Base-by-base conservation (phyloP, 2,329 filamentous ascomycete genomes). In the Lasiodiplodia citricola region DNA sequence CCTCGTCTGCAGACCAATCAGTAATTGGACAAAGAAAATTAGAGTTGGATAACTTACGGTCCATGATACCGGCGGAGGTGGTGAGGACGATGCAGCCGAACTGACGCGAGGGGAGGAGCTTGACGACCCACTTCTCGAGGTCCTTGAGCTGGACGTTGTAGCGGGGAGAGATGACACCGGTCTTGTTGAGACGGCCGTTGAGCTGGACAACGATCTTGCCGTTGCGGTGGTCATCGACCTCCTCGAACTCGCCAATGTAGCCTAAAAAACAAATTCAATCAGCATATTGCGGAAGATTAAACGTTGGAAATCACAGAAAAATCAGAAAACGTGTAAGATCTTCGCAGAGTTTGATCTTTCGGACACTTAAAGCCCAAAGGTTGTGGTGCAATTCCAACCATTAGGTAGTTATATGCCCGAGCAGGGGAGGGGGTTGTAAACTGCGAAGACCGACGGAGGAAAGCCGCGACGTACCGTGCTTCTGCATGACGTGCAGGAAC, bases 371-470 rank as follows among this genome's bases (percentile, higher is more conserved):
- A 99, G 93, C 94, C 93, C 95, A 93, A 90, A 91, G 88, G 90
- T 91, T 92, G 94, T 97, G 84, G 82, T 87, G 78, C 69, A 80
- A 83, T 88, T 89, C 89, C 91, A 91, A 95, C 91, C 90, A 89
- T 93, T 91, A 91, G 93, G 95, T 97, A 99, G 96, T 98, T 98
- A 98, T 98, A 93, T 97, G 92, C 91, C 94, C 95, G 96, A 96
- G 90, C 79, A 71, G 72, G 77, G 74, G 74, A 72, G 68, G 57
- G 70, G 60, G 70, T 71, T 68, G 71, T 70, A 10, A 41, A 35
- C 11, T 31, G 23, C 37, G 52, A 31, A 47, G 44, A 10, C 44
- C 44, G 68, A 70, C 47, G 37, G 69, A 71, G 58, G 67, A 66
- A 73, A 67, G 23, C 68, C 62, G 70, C 35, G 60, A 92, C 94